These are phyloP conservation scores for Cyamopsis tetragonoloba DNA, from an alignment of 306 rosid species.

Conservation along the genomic window DNA sequence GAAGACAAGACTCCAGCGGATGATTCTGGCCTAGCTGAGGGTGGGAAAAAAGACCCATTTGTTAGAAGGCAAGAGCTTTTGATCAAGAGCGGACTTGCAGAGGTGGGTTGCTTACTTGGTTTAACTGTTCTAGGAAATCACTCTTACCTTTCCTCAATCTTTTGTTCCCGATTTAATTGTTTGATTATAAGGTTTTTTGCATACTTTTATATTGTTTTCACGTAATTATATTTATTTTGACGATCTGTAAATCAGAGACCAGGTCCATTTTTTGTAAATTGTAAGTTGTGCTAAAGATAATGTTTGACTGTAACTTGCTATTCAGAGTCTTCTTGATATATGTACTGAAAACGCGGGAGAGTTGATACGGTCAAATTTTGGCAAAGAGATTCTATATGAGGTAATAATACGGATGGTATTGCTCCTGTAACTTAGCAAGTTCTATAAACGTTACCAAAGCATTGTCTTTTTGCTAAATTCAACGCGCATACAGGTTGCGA, in stretches of 20 bases:
- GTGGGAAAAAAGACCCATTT: constrained; percentile 90
- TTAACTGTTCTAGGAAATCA: too few relatives aligned
- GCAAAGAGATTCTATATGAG: constrained; percentile 87
- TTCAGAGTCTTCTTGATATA: constrained; percentile 75
- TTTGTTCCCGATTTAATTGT: not conserved
- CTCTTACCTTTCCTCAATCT: not conserved
- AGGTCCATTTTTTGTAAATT: constrained; percentile 15
- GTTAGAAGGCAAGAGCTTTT: constrained; percentile 83
- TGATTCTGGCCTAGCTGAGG: constrained; percentile 46
- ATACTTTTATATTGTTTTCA: not conserved
- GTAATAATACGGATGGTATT: constrained; percentile 38
- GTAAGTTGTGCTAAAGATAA: constrained; percentile 14
- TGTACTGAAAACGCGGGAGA: constrained; percentile 66
- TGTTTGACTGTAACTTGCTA: constrained; percentile 15
- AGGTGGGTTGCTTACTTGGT: constrained; percentile 74
- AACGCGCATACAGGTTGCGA: constrained; percentile 51
- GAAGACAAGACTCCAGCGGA: constrained; percentile 35
- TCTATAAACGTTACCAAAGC: not conserved
- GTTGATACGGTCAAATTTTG: constrained; percentile 74
- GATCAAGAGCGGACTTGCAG: constrained; percentile 89
- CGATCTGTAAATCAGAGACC: not conserved
- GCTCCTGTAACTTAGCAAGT: not conserved
- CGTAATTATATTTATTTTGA: constrained; percentile 11
- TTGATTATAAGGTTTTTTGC: not conserved
- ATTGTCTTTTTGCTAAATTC: constrained; percentile 4